Conservation (phyloP, 2,329 filamentous ascomycete genomes). For the Fusarium duplospermum region DNA sequence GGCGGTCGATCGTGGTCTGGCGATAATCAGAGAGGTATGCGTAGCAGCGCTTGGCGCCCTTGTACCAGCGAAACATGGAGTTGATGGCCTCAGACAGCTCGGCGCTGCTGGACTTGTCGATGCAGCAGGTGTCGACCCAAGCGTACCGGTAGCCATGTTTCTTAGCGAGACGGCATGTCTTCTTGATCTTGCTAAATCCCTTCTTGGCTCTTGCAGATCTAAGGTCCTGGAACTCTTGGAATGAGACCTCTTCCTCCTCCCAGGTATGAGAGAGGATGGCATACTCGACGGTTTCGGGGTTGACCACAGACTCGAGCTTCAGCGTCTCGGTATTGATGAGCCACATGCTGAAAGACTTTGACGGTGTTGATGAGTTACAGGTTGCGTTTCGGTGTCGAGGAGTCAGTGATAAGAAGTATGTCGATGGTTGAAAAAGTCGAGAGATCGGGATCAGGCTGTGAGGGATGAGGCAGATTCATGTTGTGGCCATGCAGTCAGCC, state of each 20-base stretch:
- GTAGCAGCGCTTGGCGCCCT: conserved; percentile 5
- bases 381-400: not conserved
- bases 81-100: conserved; percentile 28
- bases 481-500: not conserved
- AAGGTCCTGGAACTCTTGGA: conserved; percentile 37
- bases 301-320: conserved; percentile 31
- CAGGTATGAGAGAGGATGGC: conserved; percentile 50
- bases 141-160: conserved; percentile 39
- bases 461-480: not conserved
- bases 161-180: conserved; percentile 31
- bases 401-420: not conserved
- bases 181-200: conserved; percentile 35
- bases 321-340: conserved; percentile 36
- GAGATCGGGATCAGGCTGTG: not conserved
- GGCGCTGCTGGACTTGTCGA: conserved; percentile 41
- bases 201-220: not conserved
- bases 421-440: not conserved
- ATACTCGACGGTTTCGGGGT: conserved; percentile 35
- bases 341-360: conserved; percentile 28
- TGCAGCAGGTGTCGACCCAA: conserved; percentile 47
- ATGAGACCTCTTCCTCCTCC: conserved; percentile 42
- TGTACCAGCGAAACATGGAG: conserved; percentile 30
- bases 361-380: not conserved
- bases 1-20: not conserved
- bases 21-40: conserved; percentile 9